A percentile compares a stretch with the other conserved stretches of the same genome.
Evolutionary conservation across 306 rosid genomes (phyloP).

Genomic region (Malus fusca): DNA sequence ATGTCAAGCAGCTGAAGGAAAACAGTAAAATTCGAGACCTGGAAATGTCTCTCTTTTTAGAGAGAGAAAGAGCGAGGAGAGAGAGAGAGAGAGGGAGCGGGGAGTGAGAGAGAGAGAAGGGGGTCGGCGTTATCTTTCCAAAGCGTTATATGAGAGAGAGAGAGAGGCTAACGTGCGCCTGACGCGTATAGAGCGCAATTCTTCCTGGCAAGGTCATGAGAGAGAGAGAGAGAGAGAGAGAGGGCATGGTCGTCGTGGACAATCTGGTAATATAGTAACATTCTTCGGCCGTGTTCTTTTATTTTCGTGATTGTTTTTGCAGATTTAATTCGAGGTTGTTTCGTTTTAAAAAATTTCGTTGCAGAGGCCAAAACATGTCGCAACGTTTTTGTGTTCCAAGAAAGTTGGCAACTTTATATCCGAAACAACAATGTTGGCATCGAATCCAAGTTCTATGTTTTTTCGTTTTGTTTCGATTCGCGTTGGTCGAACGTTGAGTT

Average conservation of each 20-base stretch:
- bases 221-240: not conserved
- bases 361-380: not conserved
- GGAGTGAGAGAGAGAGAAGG: constrained; percentile 17
- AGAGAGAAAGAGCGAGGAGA: constrained; percentile 25
- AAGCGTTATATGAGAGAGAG: constrained; percentile 20
- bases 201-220: constrained; percentile 18
- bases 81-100: constrained; percentile 2
- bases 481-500: not conserved
- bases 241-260: constrained; percentile 14
- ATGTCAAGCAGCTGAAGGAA: not conserved
- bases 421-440: not conserved
- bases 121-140: constrained; percentile 54
- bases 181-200: constrained; percentile 41
- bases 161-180: constrained; percentile 44
- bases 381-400: constrained; percentile 31
- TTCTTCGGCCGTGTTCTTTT: constrained; percentile 25
- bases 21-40: constrained; percentile 7
- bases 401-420: constrained; percentile 32
- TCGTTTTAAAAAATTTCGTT: not conserved
- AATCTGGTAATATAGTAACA: not conserved
- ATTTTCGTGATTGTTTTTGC: not conserved
- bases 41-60: constrained; percentile 1
- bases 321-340: not conserved
- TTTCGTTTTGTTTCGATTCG: not conserved
- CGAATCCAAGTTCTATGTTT: not conserved